phyloP scores from a whole-genome alignment of 257 asterid genomes.

The Thymus mandschuricus region DNA sequence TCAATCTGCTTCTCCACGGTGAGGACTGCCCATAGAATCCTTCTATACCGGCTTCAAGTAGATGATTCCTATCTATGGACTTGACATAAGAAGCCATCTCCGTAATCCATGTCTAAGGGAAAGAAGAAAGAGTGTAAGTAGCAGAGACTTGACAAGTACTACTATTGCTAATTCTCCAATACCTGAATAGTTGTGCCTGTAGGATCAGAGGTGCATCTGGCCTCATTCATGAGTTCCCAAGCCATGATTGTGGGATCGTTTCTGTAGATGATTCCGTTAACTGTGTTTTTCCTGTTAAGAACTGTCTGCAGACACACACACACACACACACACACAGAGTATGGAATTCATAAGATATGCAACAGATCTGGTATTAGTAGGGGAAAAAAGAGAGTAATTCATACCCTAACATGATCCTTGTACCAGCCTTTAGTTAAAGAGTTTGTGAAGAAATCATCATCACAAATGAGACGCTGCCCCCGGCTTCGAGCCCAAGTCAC shows the following conservation, averaged over 20 bases:
- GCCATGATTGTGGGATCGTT: slow-evolving; percentile 98
- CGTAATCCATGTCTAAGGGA: slow-evolving; percentile 67
- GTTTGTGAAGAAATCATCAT: slow-evolving; percentile 84
- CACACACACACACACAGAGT: background rate
- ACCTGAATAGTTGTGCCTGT: slow-evolving; percentile 90
- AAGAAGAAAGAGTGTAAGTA: background rate
- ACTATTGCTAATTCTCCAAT: background rate
- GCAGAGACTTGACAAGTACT: background rate
- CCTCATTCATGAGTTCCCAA: slow-evolving; percentile 98
- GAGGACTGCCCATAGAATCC: slow-evolving; percentile 85
- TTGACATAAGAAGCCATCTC: slow-evolving; percentile 88
- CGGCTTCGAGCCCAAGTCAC: slow-evolving; percentile 80
- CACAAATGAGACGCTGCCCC: slow-evolving; percentile 71
- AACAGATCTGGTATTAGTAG: background rate
- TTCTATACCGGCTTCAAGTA: slow-evolving; percentile 86
- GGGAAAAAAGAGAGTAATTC: background rate
- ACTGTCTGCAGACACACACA: slow-evolving; percentile 53
- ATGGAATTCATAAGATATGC: background rate
- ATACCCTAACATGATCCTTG: slow-evolving; percentile 78
- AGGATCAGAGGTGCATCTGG: slow-evolving; percentile 87
- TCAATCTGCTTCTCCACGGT: slow-evolving; percentile 49
- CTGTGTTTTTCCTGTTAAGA: slow-evolving; percentile 66
- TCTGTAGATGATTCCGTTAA: slow-evolving; percentile 65
- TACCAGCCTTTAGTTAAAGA: slow-evolving; percentile 62
- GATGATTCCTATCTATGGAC: slow-evolving; percentile 77